A percentile compares a stretch with the other conserved stretches of the same genome.
These are phyloP conservation scores for Boletellus deceptivus DNA, from an alignment of 1,284 basidiomycete genomes.

Conservation along the genomic window DNA sequence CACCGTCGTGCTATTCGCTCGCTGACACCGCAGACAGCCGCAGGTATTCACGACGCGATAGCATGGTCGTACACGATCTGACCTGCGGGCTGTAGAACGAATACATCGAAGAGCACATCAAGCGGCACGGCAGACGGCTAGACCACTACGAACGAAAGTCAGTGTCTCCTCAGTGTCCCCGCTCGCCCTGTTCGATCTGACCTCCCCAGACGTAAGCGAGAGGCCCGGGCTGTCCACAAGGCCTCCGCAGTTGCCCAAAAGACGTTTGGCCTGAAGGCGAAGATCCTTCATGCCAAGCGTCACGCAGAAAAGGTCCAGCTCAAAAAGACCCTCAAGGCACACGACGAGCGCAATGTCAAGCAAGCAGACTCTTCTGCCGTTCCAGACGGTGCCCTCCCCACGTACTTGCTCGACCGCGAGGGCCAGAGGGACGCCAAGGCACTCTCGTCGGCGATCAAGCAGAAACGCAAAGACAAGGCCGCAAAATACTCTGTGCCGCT, in stretches of 20 bases:
- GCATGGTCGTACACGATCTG: constrained; percentile 6
- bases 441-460: constrained; percentile 96
- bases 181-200: constrained; percentile 5
- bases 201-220: constrained; percentile 79
- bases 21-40: constrained; percentile 47
- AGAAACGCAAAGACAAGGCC: constrained; percentile 98
- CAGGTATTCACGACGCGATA: constrained; percentile 48
- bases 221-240: constrained; percentile 90
- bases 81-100: constrained; percentile 60
- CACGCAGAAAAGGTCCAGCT: constrained; percentile 98
- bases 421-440: constrained; percentile 98
- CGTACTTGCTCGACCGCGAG: constrained; percentile 96
- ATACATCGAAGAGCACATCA: constrained; percentile 90
- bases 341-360: constrained; percentile 98
- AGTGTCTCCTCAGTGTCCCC: constrained; percentile 28
- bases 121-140: constrained; percentile 80
- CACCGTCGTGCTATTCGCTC: constrained; percentile 16
- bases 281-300: constrained; percentile 93
- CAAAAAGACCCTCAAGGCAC: constrained; percentile 98
- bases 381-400: constrained; percentile 87
- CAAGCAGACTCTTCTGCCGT: constrained; percentile 81
- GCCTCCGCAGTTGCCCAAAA: constrained; percentile 89
- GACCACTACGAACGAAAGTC: constrained; percentile 85
- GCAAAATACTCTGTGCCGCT: constrained; percentile 97
- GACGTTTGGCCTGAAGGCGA: constrained; percentile 95